phyloP scores from a whole-genome alignment of 129 eudicot species.

The Flaveria ramosissima region DNA sequence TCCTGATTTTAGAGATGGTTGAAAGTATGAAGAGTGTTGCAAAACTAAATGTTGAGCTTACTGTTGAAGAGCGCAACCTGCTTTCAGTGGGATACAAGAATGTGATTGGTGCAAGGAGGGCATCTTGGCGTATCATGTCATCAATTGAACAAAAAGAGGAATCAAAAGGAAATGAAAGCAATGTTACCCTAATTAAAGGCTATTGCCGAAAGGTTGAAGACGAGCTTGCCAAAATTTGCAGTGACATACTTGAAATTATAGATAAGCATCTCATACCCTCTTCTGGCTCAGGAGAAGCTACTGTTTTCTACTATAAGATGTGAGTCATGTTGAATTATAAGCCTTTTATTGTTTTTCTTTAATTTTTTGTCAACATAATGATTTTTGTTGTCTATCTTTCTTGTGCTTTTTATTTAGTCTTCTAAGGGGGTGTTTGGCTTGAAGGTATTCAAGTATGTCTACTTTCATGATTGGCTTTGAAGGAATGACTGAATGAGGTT shows the following conservation, averaged over 20 bases:
- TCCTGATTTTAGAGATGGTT: conserved; percentile 74
- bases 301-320: conserved; percentile 91
- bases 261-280: conserved; percentile 79
- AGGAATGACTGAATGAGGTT: not conserved
- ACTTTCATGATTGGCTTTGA: not conserved
- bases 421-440: not conserved
- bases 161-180: conserved; percentile 75
- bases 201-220: conserved; percentile 90
- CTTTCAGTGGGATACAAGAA: conserved; percentile 94
- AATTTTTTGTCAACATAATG: not conserved
- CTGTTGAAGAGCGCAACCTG: conserved; percentile 89
- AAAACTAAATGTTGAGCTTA: conserved; percentile 72
- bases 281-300: conserved; percentile 79
- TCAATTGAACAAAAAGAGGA: conserved; percentile 94
- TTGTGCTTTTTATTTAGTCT: not conserved
- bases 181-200: conserved; percentile 73
- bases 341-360: not conserved
- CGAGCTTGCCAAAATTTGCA: conserved; percentile 82
- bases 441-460: not conserved
- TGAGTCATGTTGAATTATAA: conserved; percentile 41
- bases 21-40: conserved; percentile 91
- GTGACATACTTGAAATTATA: conserved; percentile 75
- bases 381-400: not conserved
- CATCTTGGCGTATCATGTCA: conserved; percentile 97
- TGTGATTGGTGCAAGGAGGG: conserved; percentile 87